Conservation (phyloP, 768 basidiomycete genomes). For the Paxillus involutus region DNA sequence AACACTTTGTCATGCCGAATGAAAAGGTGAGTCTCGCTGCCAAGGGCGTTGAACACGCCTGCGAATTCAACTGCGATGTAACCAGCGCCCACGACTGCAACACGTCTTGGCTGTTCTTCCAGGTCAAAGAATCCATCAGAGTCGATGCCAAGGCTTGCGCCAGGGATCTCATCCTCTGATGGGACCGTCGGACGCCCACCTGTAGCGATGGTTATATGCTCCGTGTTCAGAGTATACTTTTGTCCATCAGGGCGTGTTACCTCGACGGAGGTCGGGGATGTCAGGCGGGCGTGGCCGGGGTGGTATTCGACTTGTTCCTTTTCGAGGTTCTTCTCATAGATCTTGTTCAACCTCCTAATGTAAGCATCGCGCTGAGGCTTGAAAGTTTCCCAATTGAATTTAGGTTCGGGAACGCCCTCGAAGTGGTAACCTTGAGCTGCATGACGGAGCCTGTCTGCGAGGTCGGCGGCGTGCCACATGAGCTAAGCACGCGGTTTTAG, state of each 20-base stretch:
- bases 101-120: constrained; percentile 85
- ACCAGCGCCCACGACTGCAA: constrained; percentile 93
- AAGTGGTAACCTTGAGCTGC: constrained; percentile 76
- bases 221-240: constrained; percentile 71
- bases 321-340: constrained; percentile 87
- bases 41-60: constrained; percentile 88
- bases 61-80: constrained; percentile 98
- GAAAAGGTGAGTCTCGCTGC: constrained; percentile 88
- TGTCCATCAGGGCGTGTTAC: constrained; percentile 67
- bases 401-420: constrained; percentile 52
- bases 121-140: constrained; percentile 98
- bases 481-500: constrained; percentile 50
- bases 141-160: constrained; percentile 85
- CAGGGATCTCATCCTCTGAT: constrained; percentile 76
- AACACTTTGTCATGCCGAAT: constrained; percentile 90
- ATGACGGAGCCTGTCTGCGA: constrained; percentile 79
- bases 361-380: constrained; percentile 96
- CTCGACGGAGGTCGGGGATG: constrained; percentile 67
- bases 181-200: constrained; percentile 87
- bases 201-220: constrained; percentile 80
- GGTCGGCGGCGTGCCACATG: constrained; percentile 97
- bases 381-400: constrained; percentile 89
- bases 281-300: constrained; percentile 72
- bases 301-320: constrained; percentile 90
- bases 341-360: constrained; percentile 83